A percentile compares a stretch with the other conserved stretches of the same genome.
Conservation (phyloP, 768 basidiomycete genomes). For the Ramaria sp. region DNA sequence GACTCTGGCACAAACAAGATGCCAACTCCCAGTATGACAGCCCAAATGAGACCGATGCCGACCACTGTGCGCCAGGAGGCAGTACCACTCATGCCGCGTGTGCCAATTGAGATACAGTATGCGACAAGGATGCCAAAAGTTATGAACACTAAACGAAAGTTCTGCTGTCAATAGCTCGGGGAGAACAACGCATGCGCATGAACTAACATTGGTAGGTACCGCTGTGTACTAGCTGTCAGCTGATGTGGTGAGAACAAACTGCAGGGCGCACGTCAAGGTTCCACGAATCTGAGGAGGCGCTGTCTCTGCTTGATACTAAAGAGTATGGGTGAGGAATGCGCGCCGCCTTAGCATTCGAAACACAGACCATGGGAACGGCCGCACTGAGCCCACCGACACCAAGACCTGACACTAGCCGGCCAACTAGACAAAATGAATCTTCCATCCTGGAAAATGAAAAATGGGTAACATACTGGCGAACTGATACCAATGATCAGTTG, state of each 20-base stretch:
- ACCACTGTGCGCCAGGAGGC: slow-evolving; percentile 54
- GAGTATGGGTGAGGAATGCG: not conserved
- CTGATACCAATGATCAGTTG: slow-evolving; percentile 50
- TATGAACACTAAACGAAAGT: slow-evolving; percentile 40
- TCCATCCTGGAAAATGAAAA: not conserved
- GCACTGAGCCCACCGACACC: slow-evolving; percentile 60
- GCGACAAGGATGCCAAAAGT: slow-evolving; percentile 62
- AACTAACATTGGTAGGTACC: slow-evolving; percentile 4
- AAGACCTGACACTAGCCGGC: slow-evolving; percentile 53
- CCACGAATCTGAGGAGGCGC: slow-evolving; percentile 66
- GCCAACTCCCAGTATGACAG: slow-evolving; percentile 46
- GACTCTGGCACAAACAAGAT: slow-evolving; percentile 65
- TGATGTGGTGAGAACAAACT: not conserved
- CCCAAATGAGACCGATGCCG: slow-evolving; percentile 53
- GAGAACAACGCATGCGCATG: not conserved
- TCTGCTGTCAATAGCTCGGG: not conserved
- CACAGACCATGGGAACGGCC: slow-evolving; percentile 59
- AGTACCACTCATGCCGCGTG: slow-evolving; percentile 34
- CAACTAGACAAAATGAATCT: slow-evolving; percentile 28
- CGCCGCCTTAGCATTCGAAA: slow-evolving; percentile 7
- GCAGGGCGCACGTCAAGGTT: slow-evolving; percentile 39
- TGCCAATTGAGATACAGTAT: slow-evolving; percentile 62
- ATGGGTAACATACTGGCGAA: slow-evolving; percentile 22
- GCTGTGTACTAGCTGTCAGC: slow-evolving; percentile 5
- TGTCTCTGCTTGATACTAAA: slow-evolving; percentile 58